phyloP scores from a whole-genome alignment of 495 filamentous ascomycete genomes.

The Talaromyces proteolyticus region DNA sequence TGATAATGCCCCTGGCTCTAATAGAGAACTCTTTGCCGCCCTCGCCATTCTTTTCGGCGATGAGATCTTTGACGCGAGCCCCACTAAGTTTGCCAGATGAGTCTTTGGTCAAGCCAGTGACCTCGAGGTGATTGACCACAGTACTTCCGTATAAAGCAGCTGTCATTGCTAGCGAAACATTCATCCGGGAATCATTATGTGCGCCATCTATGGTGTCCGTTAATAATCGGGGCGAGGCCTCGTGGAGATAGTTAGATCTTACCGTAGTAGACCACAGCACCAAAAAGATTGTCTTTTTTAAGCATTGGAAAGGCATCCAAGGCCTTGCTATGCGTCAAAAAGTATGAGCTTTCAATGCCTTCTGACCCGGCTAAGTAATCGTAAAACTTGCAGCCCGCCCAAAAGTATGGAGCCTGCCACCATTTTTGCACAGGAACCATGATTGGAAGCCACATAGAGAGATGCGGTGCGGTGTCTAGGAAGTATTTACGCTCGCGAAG shows the following conservation, averaged over 20 bases:
- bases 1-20: slow-evolving; percentile 86
- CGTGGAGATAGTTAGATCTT: slow-evolving; percentile 9
- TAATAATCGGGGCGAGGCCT: slow-evolving; percentile 6
- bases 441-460: slow-evolving; percentile 92
- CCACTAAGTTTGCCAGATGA: slow-evolving; percentile 72
- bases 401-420: slow-evolving; percentile 98
- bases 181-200: slow-evolving; percentile 98
- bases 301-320: slow-evolving; percentile 98
- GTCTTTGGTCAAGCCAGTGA: slow-evolving; percentile 79
- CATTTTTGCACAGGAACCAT: slow-evolving; percentile 95
- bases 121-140: slow-evolving; percentile 89
- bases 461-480: slow-evolving; percentile 89
- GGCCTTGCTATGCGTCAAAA: slow-evolving; percentile 89
- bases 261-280: slow-evolving; percentile 94
- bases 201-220: slow-evolving; percentile 61
- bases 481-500: slow-evolving; percentile 95
- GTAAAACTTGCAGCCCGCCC: slow-evolving; percentile 92
- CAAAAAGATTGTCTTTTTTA: slow-evolving; percentile 76
- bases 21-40: slow-evolving; percentile 61
- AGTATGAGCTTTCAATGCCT: slow-evolving; percentile 96
- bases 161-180: slow-evolving; percentile 92
- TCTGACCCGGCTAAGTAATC: slow-evolving; percentile 92
- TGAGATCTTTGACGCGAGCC: slow-evolving; percentile 69
- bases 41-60: slow-evolving; percentile 53
- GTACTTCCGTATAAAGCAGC: slow-evolving; percentile 90